Base-by-base conservation (phyloP, 495 filamentous ascomycete genomes). In the Podospora pseudocomata region DNA sequence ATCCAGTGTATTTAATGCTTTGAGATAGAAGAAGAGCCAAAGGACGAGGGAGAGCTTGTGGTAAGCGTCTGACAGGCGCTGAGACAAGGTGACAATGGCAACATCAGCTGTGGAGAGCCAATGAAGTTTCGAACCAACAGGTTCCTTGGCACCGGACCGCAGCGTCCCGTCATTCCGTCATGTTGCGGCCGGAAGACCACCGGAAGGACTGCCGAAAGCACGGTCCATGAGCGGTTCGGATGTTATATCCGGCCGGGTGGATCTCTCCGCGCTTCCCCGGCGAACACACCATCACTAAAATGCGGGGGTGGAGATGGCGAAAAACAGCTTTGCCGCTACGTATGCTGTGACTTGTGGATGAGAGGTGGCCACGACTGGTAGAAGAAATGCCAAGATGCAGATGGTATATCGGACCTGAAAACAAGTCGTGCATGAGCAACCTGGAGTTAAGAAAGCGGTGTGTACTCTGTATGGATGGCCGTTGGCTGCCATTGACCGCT, bases 271-370 rank as follows among this genome's bases (percentile, higher is more conserved):
- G 30, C 5, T 49, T 49, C 15, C 7, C 39, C 39, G 39, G 39
- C 39, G 39, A 11, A 1, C 39, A 49, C 39, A 16, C 39, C 39
- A 49, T 49, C 2, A 49, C 39, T 49, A 49, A 49, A 49, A 49
- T 49, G 39, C 39, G 39, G 39, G 39, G 39, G 39, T 49, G 39
- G 39, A 49, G 39, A 49, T 68, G 66, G 67, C 61, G 56, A 68
- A 56, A 61, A 49, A 44, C 13, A 56, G 11, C 39, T 13, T 49
- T 16, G 39, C 39, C 39, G 39, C 39, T 49, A 49, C 2, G 39
- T 49, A 49, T 49, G 39, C 15, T 49, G 39, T 49, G 39, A 16
- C 5, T 11, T 49, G 9, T 49, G 39, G 39, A 49, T 49, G 39
- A 49, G 39, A 49, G 39, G 39, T 16, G 39, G 39, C 39, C 39